Base-by-base conservation (phyloP, 768 basidiomycete species). In the Tylopilus vinaceipallidus region DNA sequence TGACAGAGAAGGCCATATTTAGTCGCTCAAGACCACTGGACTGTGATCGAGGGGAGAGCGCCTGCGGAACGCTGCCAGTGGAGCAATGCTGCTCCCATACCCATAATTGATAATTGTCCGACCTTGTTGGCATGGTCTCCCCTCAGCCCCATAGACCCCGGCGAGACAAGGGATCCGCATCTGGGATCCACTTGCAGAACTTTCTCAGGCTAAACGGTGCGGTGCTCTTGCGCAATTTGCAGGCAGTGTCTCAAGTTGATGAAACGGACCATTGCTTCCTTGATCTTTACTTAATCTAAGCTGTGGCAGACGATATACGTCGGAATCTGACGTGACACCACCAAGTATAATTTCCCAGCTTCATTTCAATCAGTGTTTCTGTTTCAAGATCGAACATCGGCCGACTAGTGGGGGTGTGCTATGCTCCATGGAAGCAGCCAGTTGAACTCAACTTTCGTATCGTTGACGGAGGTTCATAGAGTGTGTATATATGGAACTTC, bases 51-150 rank as follows among this genome's bases (percentile, higher is more conserved):
- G 30, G 39, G 34, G 47, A 20, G 35, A 35, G 32, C 33, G 42
- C 17, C 30, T 19, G 26, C 24, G 45, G 29, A 32, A 37, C 32
- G 41, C 38, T 43, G 14, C 38, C n/a, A n/a, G n/a, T n/a, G n/a
- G n/a, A n/a, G n/a, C 11, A 50, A 29, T 14, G 39, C 9, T 35
- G 42, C 42, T 33, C 45, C 35, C 45, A 32, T 33, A 34, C 23
- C 36, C 29, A 30, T 9, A 22, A 22, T 26, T 16, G 38, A 42
- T 38, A 49, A 56, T 54, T 20, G 36, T 42, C 12, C 24, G 33
- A 20, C 56, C 53, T 55, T 38, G 60, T 63, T 59, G 54, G 56
- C 56, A 61, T 54, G 47, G 52, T 38, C 23, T 46, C 4, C 60
- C 60, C 61, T 63, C 41, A 47, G 40, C 54, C 61, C 61, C 40